These are phyloP conservation scores for Populus nigra DNA, from an alignment of 345 rosid species.

Conservation along the genomic window DNA sequence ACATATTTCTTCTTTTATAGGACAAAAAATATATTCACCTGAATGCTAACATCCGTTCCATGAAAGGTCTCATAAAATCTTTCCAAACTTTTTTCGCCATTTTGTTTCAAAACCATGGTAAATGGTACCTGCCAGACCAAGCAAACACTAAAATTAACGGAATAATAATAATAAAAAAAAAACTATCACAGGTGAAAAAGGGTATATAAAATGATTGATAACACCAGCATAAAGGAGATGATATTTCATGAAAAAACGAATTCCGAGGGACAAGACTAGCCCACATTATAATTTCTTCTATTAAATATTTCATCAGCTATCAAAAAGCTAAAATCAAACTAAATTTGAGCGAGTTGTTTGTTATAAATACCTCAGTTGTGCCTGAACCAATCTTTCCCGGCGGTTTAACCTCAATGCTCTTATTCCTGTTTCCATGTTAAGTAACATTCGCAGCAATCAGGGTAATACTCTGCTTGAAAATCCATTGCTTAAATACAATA, in stretches of 20 bases:
- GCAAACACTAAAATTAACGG: background rate
- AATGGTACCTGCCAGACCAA: constrained; percentile 61
- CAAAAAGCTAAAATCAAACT: background rate
- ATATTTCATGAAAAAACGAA: background rate
- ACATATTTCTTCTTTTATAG: background rate
- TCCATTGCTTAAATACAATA: too few relatives aligned
- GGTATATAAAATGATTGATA: too few relatives aligned
- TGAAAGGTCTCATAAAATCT: constrained; percentile 84
- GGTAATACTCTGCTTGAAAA: too few relatives aligned
- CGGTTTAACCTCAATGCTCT: constrained; percentile 53
- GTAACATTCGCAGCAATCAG: too few relatives aligned
- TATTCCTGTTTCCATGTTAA: constrained; percentile 42
- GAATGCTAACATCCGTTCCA: constrained; percentile 77
- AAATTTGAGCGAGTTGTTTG: background rate
- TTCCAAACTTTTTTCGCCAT: constrained; percentile 49
- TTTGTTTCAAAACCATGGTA: constrained; percentile 48
- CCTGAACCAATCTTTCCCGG: constrained; percentile 77
- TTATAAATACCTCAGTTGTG: constrained; percentile 70
- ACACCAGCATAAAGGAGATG: too few relatives aligned
- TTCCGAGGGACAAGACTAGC: background rate
- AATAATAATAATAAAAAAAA: background rate
- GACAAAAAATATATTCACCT: constrained; percentile 46
- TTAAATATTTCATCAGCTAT: background rate
- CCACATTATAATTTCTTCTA: background rate
- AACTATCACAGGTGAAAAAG: too few relatives aligned